Percentiles rank a stretch among this genome's conserved stretches.
These are phyloP conservation scores for Anthoceros angustus DNA, from an alignment of 225 moss, liverwort and hornwort species.

Conservation along the genomic window DNA sequence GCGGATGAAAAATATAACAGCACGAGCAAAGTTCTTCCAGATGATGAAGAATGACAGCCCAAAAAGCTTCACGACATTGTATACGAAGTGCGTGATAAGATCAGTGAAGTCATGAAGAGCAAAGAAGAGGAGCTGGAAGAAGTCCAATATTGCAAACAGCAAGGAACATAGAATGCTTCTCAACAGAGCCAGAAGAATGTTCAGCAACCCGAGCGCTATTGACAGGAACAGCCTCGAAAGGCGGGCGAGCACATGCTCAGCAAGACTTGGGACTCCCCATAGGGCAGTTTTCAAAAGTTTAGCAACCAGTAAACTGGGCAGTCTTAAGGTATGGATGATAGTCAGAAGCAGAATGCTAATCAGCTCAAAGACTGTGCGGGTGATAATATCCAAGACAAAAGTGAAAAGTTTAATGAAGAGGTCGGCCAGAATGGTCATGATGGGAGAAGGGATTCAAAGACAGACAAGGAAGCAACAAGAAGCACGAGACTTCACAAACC, in stretches of 20 bases:
- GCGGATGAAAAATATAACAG: slow-evolving; percentile 16
- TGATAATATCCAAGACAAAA: slow-evolving; percentile 14
- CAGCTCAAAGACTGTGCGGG: slow-evolving; percentile 14
- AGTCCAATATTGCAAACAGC: slow-evolving; percentile 11
- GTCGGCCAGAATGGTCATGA: slow-evolving; percentile 15
- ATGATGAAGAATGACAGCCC: slow-evolving; percentile 18
- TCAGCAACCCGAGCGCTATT: slow-evolving; percentile 5
- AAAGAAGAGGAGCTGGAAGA: slow-evolving; percentile 11
- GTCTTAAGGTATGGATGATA: slow-evolving; percentile 12
- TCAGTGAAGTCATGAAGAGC: slow-evolving; percentile 12
- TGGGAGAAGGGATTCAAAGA: background rate
- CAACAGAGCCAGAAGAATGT: slow-evolving; percentile 7
- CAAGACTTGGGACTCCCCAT: slow-evolving; percentile 9
- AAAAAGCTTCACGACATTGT: slow-evolving; percentile 12
- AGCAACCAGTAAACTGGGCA: slow-evolving; percentile 9
- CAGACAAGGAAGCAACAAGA: background rate
- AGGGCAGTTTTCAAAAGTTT: slow-evolving; percentile 10
- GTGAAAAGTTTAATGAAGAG: slow-evolving; percentile 15
- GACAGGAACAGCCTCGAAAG: slow-evolving; percentile 12
- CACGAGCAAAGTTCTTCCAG: slow-evolving; percentile 18
- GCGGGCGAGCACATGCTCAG: slow-evolving; percentile 15
- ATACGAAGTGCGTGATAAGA: slow-evolving; percentile 11
- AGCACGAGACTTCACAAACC: background rate
- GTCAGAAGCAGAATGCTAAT: slow-evolving; percentile 13
- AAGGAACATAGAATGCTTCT: slow-evolving; percentile 11